Conservation (phyloP, 1,284 basidiomycete genomes). For the Leccinum subrobustum region DNA sequence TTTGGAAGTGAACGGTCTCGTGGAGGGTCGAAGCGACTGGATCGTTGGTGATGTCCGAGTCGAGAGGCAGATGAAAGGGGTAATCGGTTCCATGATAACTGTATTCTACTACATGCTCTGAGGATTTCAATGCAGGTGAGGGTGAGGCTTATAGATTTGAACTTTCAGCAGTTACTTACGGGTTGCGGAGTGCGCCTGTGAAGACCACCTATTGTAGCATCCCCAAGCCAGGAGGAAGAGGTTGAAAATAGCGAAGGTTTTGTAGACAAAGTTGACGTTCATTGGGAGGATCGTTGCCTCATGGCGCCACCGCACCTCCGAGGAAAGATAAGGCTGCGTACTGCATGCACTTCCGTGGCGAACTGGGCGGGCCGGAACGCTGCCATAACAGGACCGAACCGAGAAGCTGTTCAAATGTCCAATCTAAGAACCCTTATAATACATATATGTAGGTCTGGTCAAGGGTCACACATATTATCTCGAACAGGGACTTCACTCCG, state of each 20-base stretch:
- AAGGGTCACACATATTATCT: too few species aligned
- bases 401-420: neutral
- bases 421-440: neutral
- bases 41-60: slow-evolving; percentile 1
- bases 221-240: slow-evolving; percentile 10
- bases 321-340: neutral
- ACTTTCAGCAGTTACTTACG: neutral
- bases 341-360: neutral
- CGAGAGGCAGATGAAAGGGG: slow-evolving; percentile 7
- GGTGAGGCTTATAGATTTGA: neutral
- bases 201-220: slow-evolving; percentile 7
- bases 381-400: neutral
- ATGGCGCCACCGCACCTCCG: neutral
- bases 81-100: slow-evolving; percentile 12
- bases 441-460: too few species aligned
- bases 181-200: neutral
- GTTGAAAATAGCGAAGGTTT: slow-evolving; percentile 3
- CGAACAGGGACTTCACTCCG: neutral
- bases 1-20: slow-evolving; percentile 11
- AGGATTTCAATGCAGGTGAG: neutral
- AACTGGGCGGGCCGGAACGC: neutral
- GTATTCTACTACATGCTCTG: slow-evolving; percentile 2
- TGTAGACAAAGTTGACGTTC: neutral
- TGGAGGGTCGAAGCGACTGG: slow-evolving; percentile 12
- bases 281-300: neutral